Conservation (phyloP, 257 asterid genomes). For the Ilex aquifolium region DNA sequence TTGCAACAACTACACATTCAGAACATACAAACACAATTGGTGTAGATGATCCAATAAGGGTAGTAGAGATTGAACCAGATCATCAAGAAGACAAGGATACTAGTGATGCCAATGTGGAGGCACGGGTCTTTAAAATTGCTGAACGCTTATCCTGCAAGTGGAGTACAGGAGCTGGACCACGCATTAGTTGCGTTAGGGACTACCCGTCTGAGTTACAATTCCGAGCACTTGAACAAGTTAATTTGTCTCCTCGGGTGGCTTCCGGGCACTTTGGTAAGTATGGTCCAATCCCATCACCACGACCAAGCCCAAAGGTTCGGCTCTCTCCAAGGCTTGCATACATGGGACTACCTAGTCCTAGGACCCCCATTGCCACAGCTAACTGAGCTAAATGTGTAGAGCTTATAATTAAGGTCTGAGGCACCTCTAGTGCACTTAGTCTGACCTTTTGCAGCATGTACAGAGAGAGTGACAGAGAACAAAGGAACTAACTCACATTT, state of each 20-base stretch:
- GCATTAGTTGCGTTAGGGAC: slow-evolving; percentile 88
- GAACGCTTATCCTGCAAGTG: slow-evolving; percentile 75
- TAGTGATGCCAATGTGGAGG: slow-evolving; percentile 6
- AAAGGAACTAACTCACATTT: slow-evolving; percentile 25
- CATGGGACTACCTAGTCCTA: slow-evolving; percentile 92
- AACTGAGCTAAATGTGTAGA: slow-evolving; percentile 19
- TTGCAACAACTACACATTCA: slow-evolving; percentile 19
- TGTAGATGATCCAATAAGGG: slow-evolving; percentile 12
- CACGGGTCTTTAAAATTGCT: slow-evolving; percentile 33
- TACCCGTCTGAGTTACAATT: slow-evolving; percentile 72
- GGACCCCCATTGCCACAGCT: slow-evolving; percentile 52
- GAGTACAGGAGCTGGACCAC: slow-evolving; percentile 86
- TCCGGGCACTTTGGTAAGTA: slow-evolving; percentile 32
- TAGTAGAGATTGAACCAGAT: slow-evolving; percentile 2
- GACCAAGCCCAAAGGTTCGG: slow-evolving; percentile 81
- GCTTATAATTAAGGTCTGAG: not conserved
- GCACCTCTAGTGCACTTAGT: slow-evolving; percentile 8
- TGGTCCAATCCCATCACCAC: slow-evolving; percentile 94
- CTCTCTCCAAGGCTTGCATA: slow-evolving; percentile 79
- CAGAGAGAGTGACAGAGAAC: not conserved
- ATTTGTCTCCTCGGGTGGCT: slow-evolving; percentile 76
- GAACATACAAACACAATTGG: slow-evolving; percentile 13
- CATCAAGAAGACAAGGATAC: slow-evolving; percentile 24
- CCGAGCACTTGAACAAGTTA: slow-evolving; percentile 88
- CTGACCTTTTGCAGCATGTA: slow-evolving; percentile 8